phyloP scores from a whole-genome alignment of 805 yeast species.

The Pichia heedii region DNA sequence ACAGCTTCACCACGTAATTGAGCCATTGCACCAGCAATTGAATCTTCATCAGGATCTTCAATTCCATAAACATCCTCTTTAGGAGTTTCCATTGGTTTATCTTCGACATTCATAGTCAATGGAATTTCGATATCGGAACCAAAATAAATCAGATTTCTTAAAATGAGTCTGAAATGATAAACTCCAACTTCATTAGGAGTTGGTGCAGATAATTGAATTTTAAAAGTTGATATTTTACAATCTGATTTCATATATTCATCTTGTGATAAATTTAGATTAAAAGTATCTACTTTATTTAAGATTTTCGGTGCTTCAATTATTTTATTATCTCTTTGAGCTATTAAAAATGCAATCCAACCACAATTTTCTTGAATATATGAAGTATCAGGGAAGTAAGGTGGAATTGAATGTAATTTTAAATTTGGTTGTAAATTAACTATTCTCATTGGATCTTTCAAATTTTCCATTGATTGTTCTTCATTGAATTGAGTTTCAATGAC shows the following conservation, averaged over 20 bases:
- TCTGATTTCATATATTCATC: slow-evolving; percentile 40
- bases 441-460: slow-evolving; percentile 62
- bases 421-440: slow-evolving; percentile 60
- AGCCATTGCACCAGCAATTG: slow-evolving; percentile 68
- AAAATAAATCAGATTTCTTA: slow-evolving; percentile 70
- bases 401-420: slow-evolving; percentile 47
- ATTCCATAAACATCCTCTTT: slow-evolving; percentile 43
- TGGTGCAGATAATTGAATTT: slow-evolving; percentile 62
- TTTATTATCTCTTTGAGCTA: slow-evolving; percentile 70
- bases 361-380: slow-evolving; percentile 26
- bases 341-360: slow-evolving; percentile 62
- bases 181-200: slow-evolving; percentile 68
- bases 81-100: slow-evolving; percentile 40
- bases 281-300: slow-evolving; percentile 42
- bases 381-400: slow-evolving; percentile 67
- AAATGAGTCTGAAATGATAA: slow-evolving; percentile 57
- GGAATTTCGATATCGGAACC: slow-evolving; percentile 75
- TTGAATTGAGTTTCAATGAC: slow-evolving; percentile 29
- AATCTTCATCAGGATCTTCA: slow-evolving; percentile 66
- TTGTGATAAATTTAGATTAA: slow-evolving; percentile 45
- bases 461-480: slow-evolving; percentile 58
- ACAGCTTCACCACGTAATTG: slow-evolving; percentile 55
- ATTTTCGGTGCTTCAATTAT: slow-evolving; percentile 59
- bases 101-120: slow-evolving; percentile 58
- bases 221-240: slow-evolving; percentile 59